Conservation (phyloP, 106 monocot genomes). For the Dendrobium catenatum region DNA sequence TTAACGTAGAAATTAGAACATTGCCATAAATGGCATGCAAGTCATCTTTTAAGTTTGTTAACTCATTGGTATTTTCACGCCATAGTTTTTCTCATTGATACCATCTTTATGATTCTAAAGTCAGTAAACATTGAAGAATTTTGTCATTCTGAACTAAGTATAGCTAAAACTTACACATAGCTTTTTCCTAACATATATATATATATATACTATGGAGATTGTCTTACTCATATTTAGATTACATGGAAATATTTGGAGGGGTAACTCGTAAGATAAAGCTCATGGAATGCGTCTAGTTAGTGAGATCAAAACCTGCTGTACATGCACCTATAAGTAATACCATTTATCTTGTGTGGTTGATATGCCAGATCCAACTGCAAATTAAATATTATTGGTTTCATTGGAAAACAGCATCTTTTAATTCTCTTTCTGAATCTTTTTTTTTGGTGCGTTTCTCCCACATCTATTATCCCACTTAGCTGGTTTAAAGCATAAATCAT, state of each 20-base stretch:
- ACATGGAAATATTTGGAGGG: neutral
- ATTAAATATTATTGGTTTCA: neutral
- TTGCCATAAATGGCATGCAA: neutral
- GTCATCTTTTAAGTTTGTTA: neutral
- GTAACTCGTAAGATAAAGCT: neutral
- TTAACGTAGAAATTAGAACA: neutral
- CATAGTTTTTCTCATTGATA: neutral
- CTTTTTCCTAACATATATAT: neutral
- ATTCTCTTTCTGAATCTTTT: neutral
- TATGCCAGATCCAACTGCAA: neutral
- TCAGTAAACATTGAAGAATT: neutral
- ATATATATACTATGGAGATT: neutral
- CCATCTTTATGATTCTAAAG: neutral
- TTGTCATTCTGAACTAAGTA: neutral
- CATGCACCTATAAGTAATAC: neutral
- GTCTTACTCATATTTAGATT: neutral
- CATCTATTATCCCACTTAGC: neutral
- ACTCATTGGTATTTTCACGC: neutral
- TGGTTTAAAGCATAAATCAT: neutral
- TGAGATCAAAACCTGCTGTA: neutral
- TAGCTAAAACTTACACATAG: neutral
- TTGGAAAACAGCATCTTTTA: neutral
- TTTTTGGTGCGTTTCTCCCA: neutral
- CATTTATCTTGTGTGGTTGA: neutral
- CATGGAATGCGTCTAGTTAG: neutral